Evolutionary conservation across 2,329 filamentous ascomycete genomes (phyloP), one percentile per base, ranked within the genome.

Genomic region (Cytospora schulzeri): DNA sequence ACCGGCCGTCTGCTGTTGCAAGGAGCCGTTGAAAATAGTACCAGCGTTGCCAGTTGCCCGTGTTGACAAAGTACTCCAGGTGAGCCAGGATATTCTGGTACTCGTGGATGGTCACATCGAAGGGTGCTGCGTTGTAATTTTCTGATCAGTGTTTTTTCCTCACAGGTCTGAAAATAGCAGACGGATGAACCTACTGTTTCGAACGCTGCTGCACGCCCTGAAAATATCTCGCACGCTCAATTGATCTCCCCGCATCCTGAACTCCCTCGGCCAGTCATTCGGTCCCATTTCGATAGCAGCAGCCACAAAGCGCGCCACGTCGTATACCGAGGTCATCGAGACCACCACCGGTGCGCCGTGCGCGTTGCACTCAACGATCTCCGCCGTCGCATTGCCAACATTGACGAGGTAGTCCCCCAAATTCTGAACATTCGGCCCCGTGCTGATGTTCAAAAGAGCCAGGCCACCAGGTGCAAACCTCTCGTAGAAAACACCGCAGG

Each of bases 401-500:
- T 93, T 80, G 68, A 91, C 79, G 57, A 93, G 78, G 69, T 89
- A 92, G 69, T 86, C 84, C 6, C 89, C 88, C 68, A 88, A 83
- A 17, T 77, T 78, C 11, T 79, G 76, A 26, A 87, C 77, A 22
- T 83, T 81, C 51, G 81, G 82, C n/a, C 81, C 80, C 31, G 71
- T 70, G 0, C 89, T 89, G 55, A 92, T 87, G 38, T 81, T 78
- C 61, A 86, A 81, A 22, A 80, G 78, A 15, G 80, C 79, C 65
- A 93, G 81, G 0, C 91, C 91, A 3, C 85, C 86, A 0, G 87
- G 87, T 24, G 85, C 86, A 70, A 93, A 92, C 0, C 89, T 81
- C 72, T 93, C 90, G 79, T 92, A 93, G 68, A 93, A 86, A 33
- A 92, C 76, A 24, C 91, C 91, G 69, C 91, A 93, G 0, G 87